Evolutionary conservation across 139 green algal species (phyloP).

Genomic region (Tetraselmis chui): DNA sequence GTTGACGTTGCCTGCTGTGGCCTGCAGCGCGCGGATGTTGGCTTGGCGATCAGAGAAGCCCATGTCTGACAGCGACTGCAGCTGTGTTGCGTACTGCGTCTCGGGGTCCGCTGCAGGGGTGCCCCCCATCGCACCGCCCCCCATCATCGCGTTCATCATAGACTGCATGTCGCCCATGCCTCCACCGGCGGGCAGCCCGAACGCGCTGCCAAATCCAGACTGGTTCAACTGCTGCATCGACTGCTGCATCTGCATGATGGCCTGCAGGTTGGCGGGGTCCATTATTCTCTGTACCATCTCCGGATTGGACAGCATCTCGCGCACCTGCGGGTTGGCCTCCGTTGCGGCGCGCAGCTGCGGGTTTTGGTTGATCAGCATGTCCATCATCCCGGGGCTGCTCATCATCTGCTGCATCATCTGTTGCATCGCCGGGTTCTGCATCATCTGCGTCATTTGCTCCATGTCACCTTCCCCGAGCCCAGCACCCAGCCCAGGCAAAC

Average conservation of each 20-base stretch:
- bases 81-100: conserved; percentile 68
- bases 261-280: conserved; percentile 60
- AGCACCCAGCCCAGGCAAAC: conserved; percentile 7
- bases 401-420: conserved; percentile 41
- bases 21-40: conserved; percentile 58
- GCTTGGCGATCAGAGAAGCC: conserved; percentile 75
- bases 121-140: neutral
- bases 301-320: conserved; percentile 54
- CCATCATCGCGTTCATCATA: conserved; percentile 21
- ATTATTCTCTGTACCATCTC: conserved; percentile 69
- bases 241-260: conserved; percentile 55
- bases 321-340: conserved; percentile 39
- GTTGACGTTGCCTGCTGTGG: conserved; percentile 80
- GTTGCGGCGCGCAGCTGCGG: conserved; percentile 36
- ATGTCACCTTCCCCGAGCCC: conserved; percentile 13
- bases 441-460: conserved; percentile 29
- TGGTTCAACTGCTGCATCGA: neutral
- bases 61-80: conserved; percentile 88
- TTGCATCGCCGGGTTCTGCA: conserved; percentile 58
- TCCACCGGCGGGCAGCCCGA: neutral
- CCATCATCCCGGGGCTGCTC: conserved; percentile 55
- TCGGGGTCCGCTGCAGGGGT: conserved; percentile 51
- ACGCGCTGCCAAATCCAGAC: conserved; percentile 4
- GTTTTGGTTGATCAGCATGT: conserved; percentile 47
- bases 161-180: conserved; percentile 11